Evolutionary conservation across 2,329 filamentous ascomycete genomes (phyloP).

Genomic region (Penicillium psychrosexuale): DNA sequence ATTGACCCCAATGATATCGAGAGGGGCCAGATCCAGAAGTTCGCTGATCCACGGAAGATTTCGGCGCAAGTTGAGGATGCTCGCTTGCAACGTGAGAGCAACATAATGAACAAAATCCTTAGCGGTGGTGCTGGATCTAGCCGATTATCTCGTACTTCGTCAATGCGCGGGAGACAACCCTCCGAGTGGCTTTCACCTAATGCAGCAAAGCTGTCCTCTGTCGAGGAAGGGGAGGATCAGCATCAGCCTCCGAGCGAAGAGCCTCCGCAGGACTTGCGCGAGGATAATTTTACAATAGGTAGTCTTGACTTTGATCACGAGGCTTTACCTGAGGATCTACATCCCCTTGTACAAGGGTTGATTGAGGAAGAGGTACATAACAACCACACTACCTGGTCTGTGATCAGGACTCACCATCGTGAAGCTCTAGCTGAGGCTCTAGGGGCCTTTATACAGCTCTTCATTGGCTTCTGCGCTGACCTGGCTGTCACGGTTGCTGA

Average conservation of each 20-base stretch:
- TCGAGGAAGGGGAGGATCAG: slow-evolving; percentile 24
- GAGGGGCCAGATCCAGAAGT: slow-evolving; percentile 41
- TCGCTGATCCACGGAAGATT: slow-evolving; percentile 39
- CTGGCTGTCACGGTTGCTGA: slow-evolving; percentile 43
- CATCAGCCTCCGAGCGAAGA: background rate
- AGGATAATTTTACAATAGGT: background rate
- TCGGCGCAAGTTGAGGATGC: slow-evolving; percentile 47
- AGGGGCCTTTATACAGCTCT: slow-evolving; percentile 43
- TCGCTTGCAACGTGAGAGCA: slow-evolving; percentile 41
- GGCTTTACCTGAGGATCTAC: slow-evolving; percentile 40
- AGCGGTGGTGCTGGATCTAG: slow-evolving; percentile 21
- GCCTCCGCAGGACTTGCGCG: background rate
- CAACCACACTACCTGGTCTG: slow-evolving; percentile 48
- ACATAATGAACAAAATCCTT: slow-evolving; percentile 37
- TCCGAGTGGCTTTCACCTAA: slow-evolving; percentile 10
- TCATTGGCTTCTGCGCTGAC: slow-evolving; percentile 52
- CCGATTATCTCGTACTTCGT: slow-evolving; percentile 28
- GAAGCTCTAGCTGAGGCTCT: slow-evolving; percentile 55
- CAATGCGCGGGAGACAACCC: slow-evolving; percentile 18
- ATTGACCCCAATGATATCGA: slow-evolving; percentile 45
- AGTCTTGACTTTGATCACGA: too few relatives aligned
- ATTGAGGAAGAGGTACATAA: slow-evolving; percentile 52
- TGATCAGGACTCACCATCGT: slow-evolving; percentile 52
- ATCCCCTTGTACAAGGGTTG: slow-evolving; percentile 43
- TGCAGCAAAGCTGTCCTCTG: slow-evolving; percentile 22